phyloP scores from a whole-genome alignment of 225 moss, liverwort and hornwort genomes.

The Neckera pumila region DNA sequence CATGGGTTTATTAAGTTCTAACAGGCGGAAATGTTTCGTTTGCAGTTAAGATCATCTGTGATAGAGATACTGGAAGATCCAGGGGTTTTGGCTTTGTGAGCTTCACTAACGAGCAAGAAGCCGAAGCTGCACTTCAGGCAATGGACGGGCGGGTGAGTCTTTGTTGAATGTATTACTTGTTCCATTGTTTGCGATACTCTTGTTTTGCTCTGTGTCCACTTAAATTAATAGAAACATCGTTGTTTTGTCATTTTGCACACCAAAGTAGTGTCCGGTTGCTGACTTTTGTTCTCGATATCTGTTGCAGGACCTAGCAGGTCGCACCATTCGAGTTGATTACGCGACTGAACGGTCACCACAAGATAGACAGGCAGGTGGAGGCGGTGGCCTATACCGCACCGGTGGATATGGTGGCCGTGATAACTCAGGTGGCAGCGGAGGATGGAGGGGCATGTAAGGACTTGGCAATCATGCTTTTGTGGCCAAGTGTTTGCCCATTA shows the following conservation, averaged over 20 bases:
- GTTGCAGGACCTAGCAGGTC: constrained; percentile 50
- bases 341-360: constrained; percentile 42
- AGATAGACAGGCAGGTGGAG: constrained; percentile 5
- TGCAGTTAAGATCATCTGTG: constrained; percentile 68
- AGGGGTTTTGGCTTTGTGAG: constrained; percentile 77
- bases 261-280: neutral
- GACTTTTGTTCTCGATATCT: neutral
- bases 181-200: neutral
- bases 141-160: constrained; percentile 59
- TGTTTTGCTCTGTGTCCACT: neutral
- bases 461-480: neutral
- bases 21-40: neutral
- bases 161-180: neutral
- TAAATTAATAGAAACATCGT: too few species aligned
- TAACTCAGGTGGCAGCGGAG: neutral
- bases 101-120: constrained; percentile 49
- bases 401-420: constrained; percentile 11
- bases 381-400: neutral
- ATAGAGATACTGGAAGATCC: constrained; percentile 78
- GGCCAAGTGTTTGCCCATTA: neutral
- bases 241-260: neutral
- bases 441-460: constrained; percentile 27
- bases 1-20: neutral
- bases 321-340: constrained; percentile 77
- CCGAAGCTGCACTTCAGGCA: constrained; percentile 59